phyloP scores from a whole-genome alignment of 192 early-diverging fungal genomes.

The Haplosporangium gracile region DNA sequence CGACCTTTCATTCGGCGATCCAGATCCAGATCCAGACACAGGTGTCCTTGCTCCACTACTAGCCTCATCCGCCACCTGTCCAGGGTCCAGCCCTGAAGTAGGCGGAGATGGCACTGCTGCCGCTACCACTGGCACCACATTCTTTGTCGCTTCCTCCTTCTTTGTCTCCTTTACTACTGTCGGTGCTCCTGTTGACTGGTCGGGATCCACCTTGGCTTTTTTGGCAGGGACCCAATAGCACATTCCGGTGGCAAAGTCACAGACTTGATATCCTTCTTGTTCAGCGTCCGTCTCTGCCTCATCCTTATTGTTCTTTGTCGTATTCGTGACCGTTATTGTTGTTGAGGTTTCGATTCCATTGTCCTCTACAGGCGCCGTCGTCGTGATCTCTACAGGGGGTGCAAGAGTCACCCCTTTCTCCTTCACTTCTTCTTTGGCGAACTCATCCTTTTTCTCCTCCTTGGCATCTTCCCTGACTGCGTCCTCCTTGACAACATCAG shows the following conservation, averaged over 20 bases:
- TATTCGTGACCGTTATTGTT: not conserved
- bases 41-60: conserved; percentile 3
- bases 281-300: conserved; percentile 7
- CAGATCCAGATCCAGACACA: conserved; percentile 2
- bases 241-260: conserved; percentile 36
- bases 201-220: conserved; percentile 9
- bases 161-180: not conserved
- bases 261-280: conserved; percentile 41
- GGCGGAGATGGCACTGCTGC: not conserved
- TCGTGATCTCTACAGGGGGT: not conserved
- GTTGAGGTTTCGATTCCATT: not conserved
- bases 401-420: not conserved
- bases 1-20: not conserved
- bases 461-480: not conserved
- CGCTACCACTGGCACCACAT: not conserved
- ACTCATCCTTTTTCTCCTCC: not conserved
- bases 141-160: not conserved
- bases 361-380: not conserved
- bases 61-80: not conserved
- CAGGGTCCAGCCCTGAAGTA: conserved; percentile 3
- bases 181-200: not conserved
- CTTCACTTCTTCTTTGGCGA: not conserved
- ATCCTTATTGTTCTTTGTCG: not conserved
- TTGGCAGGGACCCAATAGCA: conserved; percentile 52
- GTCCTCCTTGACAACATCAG: not conserved